Evolutionary conservation across 805 yeast genomes (phyloP).

Genomic region (Candida taoyuanica): DNA sequence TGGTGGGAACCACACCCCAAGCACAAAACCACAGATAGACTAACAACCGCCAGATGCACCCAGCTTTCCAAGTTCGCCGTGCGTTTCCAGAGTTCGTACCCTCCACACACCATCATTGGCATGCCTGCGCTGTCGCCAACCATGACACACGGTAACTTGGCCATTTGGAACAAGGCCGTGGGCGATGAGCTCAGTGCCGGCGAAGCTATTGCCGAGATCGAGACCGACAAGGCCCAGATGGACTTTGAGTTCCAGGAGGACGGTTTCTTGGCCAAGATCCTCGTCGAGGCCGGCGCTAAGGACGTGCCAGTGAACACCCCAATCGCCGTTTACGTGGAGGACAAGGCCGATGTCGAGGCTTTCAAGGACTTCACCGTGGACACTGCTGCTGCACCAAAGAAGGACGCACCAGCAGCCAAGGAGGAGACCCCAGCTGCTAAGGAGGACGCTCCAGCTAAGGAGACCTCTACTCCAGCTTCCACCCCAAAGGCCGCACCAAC

Average conservation of each 20-base stretch:
- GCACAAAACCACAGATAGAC: no score
- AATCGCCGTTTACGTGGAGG: slow-evolving; percentile 94
- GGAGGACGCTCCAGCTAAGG: no score
- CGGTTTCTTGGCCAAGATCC: slow-evolving; percentile 83
- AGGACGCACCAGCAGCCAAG: slow-evolving; percentile 25
- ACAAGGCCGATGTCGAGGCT: slow-evolving; percentile 76
- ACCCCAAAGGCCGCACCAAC: slow-evolving; percentile 26
- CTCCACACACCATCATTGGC: slow-evolving; percentile 80
- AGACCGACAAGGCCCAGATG: slow-evolving; percentile 97
- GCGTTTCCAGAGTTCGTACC: slow-evolving; percentile 41
- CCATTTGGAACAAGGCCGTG: slow-evolving; percentile 81
- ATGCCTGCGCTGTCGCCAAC: slow-evolving; percentile 99
- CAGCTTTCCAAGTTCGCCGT: slow-evolving; percentile 14
- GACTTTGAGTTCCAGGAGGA: slow-evolving; percentile 98
- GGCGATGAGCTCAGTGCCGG: slow-evolving; percentile 91
- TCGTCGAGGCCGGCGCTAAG: slow-evolving; percentile 78
- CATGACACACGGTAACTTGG: slow-evolving; percentile 93
- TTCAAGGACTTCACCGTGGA: slow-evolving; percentile 85
- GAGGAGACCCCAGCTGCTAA: slow-evolving; percentile 23
- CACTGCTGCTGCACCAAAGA: slow-evolving; percentile 41
- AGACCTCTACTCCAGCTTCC: slow-evolving; percentile 20
- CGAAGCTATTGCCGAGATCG: slow-evolving; percentile 93
- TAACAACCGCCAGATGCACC: slow-evolving; percentile 15
- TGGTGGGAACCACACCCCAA: no score
- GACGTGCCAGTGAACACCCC: slow-evolving; percentile 94